Conservation (phyloP, 805 yeast genomes). For the Nakazawaea sp. region DNA sequence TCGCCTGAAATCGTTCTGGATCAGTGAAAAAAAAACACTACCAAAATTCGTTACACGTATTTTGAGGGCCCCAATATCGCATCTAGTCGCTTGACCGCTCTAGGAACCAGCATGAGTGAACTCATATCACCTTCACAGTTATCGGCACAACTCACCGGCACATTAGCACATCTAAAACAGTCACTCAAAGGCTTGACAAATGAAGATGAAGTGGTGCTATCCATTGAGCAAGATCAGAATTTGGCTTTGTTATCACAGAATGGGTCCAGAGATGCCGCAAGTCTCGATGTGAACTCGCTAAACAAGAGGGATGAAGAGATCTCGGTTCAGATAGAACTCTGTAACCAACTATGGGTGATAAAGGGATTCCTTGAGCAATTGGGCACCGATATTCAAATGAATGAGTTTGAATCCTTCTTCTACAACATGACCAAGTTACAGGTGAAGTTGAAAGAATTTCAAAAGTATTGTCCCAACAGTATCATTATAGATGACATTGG, state of each 20-base stretch:
- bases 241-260: constrained; percentile 12
- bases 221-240: constrained; percentile 16
- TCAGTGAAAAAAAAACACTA: too few relatives aligned
- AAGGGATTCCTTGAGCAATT: constrained; percentile 10
- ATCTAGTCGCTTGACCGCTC: too few relatives aligned
- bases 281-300: constrained; percentile 1
- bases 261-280: neutral
- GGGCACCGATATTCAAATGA: constrained; percentile 5
- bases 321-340: constrained; percentile 1
- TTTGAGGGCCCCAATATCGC: too few relatives aligned
- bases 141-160: neutral
- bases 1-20: too few relatives aligned
- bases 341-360: constrained; percentile 8
- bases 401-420: constrained; percentile 9
- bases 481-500: constrained; percentile 5
- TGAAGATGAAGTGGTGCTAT: constrained; percentile 9
- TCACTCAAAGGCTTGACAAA: constrained; percentile 8
- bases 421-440: constrained; percentile 6
- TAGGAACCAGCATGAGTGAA: neutral
- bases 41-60: too few relatives aligned
- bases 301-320: constrained; percentile 2
- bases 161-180: constrained; percentile 1
- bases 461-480: neutral
- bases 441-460: constrained; percentile 6
- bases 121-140: neutral